A percentile compares a stretch with the other conserved stretches of the same genome.
These are phyloP conservation scores for Calocybe cyanea DNA, from an alignment of 768 basidiomycete genomes.

Conservation along the genomic window DNA sequence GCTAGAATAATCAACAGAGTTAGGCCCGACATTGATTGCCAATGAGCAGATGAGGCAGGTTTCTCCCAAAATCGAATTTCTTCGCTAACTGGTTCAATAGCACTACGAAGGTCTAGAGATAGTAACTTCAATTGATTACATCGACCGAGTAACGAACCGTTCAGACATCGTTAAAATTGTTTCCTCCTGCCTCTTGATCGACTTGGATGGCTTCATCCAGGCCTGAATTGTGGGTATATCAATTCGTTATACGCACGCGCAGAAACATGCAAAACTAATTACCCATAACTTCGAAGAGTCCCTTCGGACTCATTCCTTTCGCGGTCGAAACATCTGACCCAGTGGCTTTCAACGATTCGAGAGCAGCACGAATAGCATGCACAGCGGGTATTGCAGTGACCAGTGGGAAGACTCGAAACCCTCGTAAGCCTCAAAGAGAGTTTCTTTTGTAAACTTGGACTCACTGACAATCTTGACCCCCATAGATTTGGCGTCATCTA, in stretches of 20 bases:
- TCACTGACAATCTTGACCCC: constrained; percentile 42
- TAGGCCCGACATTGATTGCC: too few relatives aligned
- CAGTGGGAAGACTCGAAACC: constrained; percentile 39
- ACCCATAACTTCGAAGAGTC: constrained; percentile 51
- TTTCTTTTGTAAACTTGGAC: constrained; percentile 1
- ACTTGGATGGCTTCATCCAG: constrained; percentile 22
- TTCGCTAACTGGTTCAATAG: too few relatives aligned
- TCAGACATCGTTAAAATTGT: constrained; percentile 9
- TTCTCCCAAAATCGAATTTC: too few relatives aligned
- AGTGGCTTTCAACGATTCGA: constrained; percentile 44
- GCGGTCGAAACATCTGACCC: constrained; percentile 41
- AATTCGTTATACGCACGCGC: too few relatives aligned
- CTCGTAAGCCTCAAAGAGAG: constrained; percentile 4
- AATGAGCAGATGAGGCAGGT: too few relatives aligned
- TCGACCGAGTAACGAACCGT: too few relatives aligned
- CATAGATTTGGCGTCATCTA: constrained; percentile 38
- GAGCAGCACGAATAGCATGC: constrained; percentile 44
- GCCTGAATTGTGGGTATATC: constrained; percentile 9
- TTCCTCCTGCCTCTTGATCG: constrained; percentile 12
- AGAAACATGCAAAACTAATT: constrained; percentile 9
- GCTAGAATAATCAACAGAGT: too few relatives aligned
- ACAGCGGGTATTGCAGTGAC: constrained; percentile 45
- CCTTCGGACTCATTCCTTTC: constrained; percentile 44
- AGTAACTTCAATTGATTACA: too few relatives aligned
- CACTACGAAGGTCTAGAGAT: too few relatives aligned